A percentile compares a stretch with the other conserved stretches of the same genome.
These are phyloP conservation scores for Ceratobasidium sp. DNA, from an alignment of 1,284 basidiomycete species.

Conservation along the genomic window DNA sequence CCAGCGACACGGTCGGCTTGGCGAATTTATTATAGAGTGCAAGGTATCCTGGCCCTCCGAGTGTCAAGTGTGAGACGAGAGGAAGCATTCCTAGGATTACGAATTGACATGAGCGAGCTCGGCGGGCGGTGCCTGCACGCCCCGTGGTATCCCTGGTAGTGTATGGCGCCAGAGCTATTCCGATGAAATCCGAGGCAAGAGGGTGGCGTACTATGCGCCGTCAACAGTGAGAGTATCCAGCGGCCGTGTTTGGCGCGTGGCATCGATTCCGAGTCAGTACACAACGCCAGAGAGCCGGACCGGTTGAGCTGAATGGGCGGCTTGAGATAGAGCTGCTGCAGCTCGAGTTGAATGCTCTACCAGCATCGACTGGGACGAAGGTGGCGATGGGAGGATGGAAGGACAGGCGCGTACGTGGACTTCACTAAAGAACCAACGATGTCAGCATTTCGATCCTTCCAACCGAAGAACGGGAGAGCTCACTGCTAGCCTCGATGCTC, in stretches of 20 bases:
- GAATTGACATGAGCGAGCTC: slow-evolving; percentile 40
- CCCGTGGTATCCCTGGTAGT: not conserved
- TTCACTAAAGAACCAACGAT: no score
- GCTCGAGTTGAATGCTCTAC: no score
- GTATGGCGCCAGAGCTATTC: not conserved
- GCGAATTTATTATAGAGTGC: slow-evolving; percentile 34
- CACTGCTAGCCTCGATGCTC: no score
- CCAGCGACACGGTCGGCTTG: no score
- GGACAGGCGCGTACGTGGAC: no score
- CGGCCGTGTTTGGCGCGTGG: slow-evolving; percentile 6
- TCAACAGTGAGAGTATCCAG: slow-evolving; percentile 33
- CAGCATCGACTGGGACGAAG: no score
- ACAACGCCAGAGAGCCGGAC: slow-evolving; percentile 20
- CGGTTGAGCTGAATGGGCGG: no score
- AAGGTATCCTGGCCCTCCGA: slow-evolving; percentile 21
- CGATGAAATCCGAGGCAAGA: not conserved
- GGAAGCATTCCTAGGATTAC: slow-evolving; percentile 36
- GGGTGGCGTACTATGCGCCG: slow-evolving; percentile 30
- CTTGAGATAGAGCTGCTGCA: no score
- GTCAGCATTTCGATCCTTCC: no score
- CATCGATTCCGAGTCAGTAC: not conserved
- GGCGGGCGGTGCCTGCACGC: slow-evolving; percentile 32
- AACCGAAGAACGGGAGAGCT: no score
- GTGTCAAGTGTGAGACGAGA: slow-evolving; percentile 29
- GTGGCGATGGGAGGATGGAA: no score